phyloP scores from a whole-genome alignment of 1,284 basidiomycete species.

The Cerrena zonata region DNA sequence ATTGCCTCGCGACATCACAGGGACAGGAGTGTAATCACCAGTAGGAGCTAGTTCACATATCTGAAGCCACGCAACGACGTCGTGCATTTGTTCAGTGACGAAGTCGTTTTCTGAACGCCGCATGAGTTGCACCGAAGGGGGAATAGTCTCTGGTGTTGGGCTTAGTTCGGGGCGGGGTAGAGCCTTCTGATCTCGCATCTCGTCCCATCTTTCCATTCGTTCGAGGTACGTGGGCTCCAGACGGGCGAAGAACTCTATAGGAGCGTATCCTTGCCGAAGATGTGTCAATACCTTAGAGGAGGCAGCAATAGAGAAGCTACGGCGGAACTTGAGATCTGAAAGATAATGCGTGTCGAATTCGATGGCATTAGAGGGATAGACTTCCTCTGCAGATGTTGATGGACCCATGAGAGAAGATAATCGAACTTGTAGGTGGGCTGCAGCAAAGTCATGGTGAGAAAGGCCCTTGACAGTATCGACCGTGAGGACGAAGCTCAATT shows the following conservation, averaged over 20 bases:
- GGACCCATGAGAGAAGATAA: constrained; percentile 77
- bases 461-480: constrained; percentile 84
- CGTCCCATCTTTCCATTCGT: constrained; percentile 86
- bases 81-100: constrained; percentile 82
- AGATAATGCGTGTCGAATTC: constrained; percentile 70
- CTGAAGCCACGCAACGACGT: constrained; percentile 81
- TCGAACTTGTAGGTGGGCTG: constrained; percentile 79
- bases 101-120: constrained; percentile 89
- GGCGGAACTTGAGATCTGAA: constrained; percentile 74
- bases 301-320: constrained; percentile 73
- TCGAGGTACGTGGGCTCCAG: constrained; percentile 78
- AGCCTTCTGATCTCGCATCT: constrained; percentile 68
- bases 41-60: constrained; percentile 82
- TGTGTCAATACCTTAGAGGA: constrained; percentile 71
- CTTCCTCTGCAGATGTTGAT: constrained; percentile 68
- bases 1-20: constrained; percentile 72
- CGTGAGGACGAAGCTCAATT: constrained; percentile 75
- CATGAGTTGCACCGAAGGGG: constrained; percentile 60
- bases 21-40: constrained; percentile 80
- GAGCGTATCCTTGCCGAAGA: constrained; percentile 70
- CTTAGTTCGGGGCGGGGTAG: constrained; percentile 15
- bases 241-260: constrained; percentile 83
- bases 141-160: constrained; percentile 21
- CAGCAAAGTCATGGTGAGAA: constrained; percentile 80
- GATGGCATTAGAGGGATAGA: constrained; percentile 69